These are phyloP conservation scores for Protea cynaroides DNA, from an alignment of 164 flowering plant genomes.

Conservation along the genomic window DNA sequence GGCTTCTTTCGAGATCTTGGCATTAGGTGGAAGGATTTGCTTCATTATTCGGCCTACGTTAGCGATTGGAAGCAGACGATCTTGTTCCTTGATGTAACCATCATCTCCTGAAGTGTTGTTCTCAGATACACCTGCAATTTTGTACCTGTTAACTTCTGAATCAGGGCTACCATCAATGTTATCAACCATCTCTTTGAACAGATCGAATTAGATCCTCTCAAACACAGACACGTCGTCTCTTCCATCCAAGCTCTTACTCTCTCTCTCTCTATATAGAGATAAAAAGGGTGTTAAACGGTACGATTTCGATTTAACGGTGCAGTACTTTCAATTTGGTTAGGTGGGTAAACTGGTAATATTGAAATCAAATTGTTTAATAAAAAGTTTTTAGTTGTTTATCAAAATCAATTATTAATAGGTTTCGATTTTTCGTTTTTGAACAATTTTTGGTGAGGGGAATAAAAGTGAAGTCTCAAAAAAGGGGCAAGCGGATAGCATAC, in stretches of 20 bases:
- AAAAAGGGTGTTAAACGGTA: too few relatives aligned
- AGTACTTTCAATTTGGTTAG: too few relatives aligned
- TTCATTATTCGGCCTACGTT: constrained; percentile 81
- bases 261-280: too few relatives aligned
- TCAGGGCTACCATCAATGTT: constrained; percentile 18
- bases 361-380: too few relatives aligned
- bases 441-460: too few relatives aligned
- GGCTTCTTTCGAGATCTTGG: constrained; percentile 76
- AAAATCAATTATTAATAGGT: too few relatives aligned
- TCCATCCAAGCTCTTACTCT: background rate
- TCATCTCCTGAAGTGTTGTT: constrained; percentile 18
- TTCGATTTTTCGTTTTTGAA: too few relatives aligned
- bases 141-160: constrained; percentile 16
- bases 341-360: too few relatives aligned
- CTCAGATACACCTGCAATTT: constrained; percentile 8
- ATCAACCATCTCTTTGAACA: constrained; percentile 29
- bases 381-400: too few relatives aligned
- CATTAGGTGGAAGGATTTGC: constrained; percentile 62
- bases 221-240: constrained; percentile 33
- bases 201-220: constrained; percentile 22
- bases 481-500: too few relatives aligned
- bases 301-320: too few relatives aligned
- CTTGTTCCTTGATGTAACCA: constrained; percentile 50
- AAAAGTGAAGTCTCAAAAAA: too few relatives aligned
- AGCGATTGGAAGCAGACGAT: constrained; percentile 66